These are phyloP conservation scores for Chrysoporthe deuterocubensis DNA, from an alignment of 2,329 filamentous ascomycete species.

Conservation along the genomic window DNA sequence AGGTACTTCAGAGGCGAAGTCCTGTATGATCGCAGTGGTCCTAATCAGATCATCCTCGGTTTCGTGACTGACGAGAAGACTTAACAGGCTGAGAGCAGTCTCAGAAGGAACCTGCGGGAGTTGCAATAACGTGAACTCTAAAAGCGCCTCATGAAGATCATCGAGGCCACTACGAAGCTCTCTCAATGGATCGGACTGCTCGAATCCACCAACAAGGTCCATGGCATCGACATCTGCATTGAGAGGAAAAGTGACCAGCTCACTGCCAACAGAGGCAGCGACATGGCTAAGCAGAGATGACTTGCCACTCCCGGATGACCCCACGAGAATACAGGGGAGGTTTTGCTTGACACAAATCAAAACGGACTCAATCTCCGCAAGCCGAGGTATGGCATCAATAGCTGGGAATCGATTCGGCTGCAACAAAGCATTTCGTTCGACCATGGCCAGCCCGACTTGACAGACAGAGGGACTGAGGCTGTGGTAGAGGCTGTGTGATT, in stretches of 20 bases:
- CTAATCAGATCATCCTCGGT: conserved; percentile 45
- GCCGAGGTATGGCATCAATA: conserved; percentile 57
- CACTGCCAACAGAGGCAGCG: conserved; percentile 76
- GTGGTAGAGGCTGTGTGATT: conserved; percentile 69
- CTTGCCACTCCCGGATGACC: conserved; percentile 85
- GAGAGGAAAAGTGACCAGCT: conserved; percentile 81
- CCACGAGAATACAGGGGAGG: conserved; percentile 88
- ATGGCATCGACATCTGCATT: conserved; percentile 97
- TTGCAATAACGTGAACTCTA: conserved; percentile 52
- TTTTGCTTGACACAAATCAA: conserved; percentile 85
- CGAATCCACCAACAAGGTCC: conserved; percentile 95
- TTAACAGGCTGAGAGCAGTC: conserved; percentile 49
- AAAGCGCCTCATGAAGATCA: conserved; percentile 44
- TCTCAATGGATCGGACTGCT: conserved; percentile 84
- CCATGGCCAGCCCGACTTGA: conserved; percentile 79
- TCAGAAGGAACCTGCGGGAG: conserved; percentile 42
- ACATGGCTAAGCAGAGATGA: conserved; percentile 78
- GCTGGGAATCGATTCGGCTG: conserved; percentile 57
- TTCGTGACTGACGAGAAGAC: conserved; percentile 49
- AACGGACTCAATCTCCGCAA: conserved; percentile 80
- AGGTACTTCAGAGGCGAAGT: conserved; percentile 47
- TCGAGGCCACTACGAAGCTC: conserved; percentile 66
- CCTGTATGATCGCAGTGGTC: conserved; percentile 45
- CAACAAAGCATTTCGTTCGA: conserved; percentile 61
- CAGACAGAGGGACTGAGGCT: conserved; percentile 67